Evolutionary conservation across 208 protist species (phyloP).

Genomic region (Leishmania martiniquensis): DNA sequence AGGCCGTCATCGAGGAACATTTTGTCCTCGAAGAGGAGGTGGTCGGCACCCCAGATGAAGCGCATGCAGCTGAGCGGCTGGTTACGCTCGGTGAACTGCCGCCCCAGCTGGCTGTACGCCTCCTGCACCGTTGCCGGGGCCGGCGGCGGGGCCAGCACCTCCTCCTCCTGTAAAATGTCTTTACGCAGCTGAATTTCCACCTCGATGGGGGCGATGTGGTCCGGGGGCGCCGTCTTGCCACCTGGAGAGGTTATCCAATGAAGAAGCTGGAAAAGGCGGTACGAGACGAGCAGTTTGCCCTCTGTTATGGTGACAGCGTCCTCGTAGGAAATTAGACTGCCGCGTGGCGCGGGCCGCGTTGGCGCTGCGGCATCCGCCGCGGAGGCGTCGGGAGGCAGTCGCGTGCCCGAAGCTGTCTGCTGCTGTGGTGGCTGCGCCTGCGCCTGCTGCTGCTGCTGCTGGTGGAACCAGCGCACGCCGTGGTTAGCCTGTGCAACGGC

Average conservation of each 20-base stretch:
- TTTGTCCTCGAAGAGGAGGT: slow-evolving; percentile 73
- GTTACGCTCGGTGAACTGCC: slow-evolving; percentile 82
- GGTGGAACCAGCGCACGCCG: slow-evolving; percentile 25
- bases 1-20: slow-evolving; percentile 82
- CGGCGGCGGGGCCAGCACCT: slow-evolving; percentile 59
- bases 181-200: slow-evolving; percentile 76
- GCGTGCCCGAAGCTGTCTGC: background rate
- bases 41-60: slow-evolving; percentile 65
- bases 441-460: slow-evolving; percentile 19
- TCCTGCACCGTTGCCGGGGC: slow-evolving; percentile 51
- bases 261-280: slow-evolving; percentile 66
- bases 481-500: slow-evolving; percentile 1
- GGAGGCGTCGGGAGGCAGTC: background rate
- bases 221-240: slow-evolving; percentile 4
- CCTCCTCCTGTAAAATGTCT: slow-evolving; percentile 80
- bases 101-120: slow-evolving; percentile 57
- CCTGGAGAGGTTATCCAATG: slow-evolving; percentile 34
- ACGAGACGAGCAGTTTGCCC: slow-evolving; percentile 59
- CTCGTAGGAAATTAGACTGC: slow-evolving; percentile 31
- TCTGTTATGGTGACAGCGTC: slow-evolving; percentile 60
- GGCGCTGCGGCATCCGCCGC: slow-evolving; percentile 1
- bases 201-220: slow-evolving; percentile 55
- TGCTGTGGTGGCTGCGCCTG: slow-evolving; percentile 1
- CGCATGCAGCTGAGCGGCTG: slow-evolving; percentile 76
- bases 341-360: background rate